Conservation (phyloP, 2,329 filamentous ascomycete species). For the Aureobasidium sp. region DNA sequence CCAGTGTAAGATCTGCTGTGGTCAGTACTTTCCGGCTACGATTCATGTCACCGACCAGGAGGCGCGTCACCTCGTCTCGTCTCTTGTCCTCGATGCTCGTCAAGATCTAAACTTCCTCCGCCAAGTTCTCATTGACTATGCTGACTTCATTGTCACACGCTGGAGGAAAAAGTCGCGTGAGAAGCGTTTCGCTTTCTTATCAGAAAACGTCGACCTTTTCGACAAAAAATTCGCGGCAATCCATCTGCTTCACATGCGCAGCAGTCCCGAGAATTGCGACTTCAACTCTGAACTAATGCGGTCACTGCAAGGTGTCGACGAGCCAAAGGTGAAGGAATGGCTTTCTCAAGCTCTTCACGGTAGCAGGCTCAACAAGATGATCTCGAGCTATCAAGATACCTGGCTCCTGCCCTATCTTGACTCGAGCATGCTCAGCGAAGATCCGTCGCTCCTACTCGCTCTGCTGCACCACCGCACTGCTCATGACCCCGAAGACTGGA, state of each 20-base stretch:
- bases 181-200: background rate
- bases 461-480: slow-evolving; percentile 18
- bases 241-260: background rate
- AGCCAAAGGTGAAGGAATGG: background rate
- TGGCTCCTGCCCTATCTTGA: slow-evolving; percentile 18
- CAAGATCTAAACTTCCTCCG: slow-evolving; percentile 1
- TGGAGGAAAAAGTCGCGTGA: slow-evolving; percentile 11
- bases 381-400: background rate
- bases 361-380: background rate
- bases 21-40: slow-evolving; percentile 2
- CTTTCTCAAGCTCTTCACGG: background rate
- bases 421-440: slow-evolving; percentile 14
- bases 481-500: slow-evolving; percentile 14
- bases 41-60: background rate
- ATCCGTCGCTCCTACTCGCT: slow-evolving; percentile 11
- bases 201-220: background rate
- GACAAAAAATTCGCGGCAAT: background rate
- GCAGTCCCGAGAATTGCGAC: background rate
- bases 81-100: background rate
- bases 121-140: background rate
- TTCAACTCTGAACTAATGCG: background rate
- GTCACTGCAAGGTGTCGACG: background rate
- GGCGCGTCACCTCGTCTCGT: background rate
- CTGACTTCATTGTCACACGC: background rate
- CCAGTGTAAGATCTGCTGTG: background rate